phyloP scores from a whole-genome alignment of 371 early-diverging fungal species.

The Gilbertella persicaria region DNA sequence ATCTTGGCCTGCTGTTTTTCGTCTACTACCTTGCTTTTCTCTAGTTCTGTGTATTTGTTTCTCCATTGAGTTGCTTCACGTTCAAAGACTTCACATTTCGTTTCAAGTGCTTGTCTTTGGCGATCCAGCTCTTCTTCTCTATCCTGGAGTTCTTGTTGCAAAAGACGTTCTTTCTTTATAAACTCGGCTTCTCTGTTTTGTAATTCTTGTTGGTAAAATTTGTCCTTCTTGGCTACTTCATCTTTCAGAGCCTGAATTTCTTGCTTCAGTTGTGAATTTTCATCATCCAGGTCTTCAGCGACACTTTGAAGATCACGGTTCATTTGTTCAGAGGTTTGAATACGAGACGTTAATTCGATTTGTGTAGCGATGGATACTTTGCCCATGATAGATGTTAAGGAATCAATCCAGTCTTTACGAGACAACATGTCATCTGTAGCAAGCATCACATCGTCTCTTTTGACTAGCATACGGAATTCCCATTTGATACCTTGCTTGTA shows the following conservation, averaged over 20 bases:
- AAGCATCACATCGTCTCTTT: conserved; percentile 43
- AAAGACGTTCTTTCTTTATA: conserved; percentile 21
- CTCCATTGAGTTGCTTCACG: conserved; percentile 28
- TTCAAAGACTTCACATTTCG: conserved; percentile 24
- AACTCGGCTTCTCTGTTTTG: conserved; percentile 29
- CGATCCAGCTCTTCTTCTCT: conserved; percentile 28
- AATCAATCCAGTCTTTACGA: conserved; percentile 50
- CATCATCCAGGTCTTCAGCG: conserved; percentile 30
- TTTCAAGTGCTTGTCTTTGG: conserved; percentile 17
- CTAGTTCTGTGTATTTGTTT: conserved; percentile 13
- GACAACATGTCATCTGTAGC: conserved; percentile 46
- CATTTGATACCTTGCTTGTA: conserved; percentile 47
- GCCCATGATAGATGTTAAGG: conserved; percentile 53
- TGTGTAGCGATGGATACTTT: conserved; percentile 53
- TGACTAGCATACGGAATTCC: conserved; percentile 49
- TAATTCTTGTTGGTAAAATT: conserved; percentile 18
- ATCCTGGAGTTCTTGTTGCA: conserved; percentile 18
- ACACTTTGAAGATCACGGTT: conserved; percentile 39
- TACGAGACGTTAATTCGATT: conserved; percentile 44
- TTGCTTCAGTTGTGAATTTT: conserved; percentile 32
- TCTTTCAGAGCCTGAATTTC: conserved; percentile 30
- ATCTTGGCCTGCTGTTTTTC: conserved; percentile 11
- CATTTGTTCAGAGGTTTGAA: conserved; percentile 36
- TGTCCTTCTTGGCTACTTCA: conserved; percentile 17
- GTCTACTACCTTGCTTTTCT: conserved; percentile 1